A percentile compares a stretch with the other conserved stretches of the same genome.
Evolutionary conservation across 176 grass and related monocot species (phyloP).

Genomic region (barley (Hordeum vulgare)): MorexV3_pseudomolecules_assembly NC_058520.1:477628874-477629373

Average conservation of each 20-base stretch:
- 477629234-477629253: neutral
- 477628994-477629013: conserved; percentile 22
- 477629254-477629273: neutral
- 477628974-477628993: neutral
- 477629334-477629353: neutral
- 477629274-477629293: neutral
- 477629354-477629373: neutral
- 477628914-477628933: conserved; percentile 9
- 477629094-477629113: neutral
- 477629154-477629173: neutral
- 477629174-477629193: neutral
- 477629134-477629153: neutral
- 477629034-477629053: conserved; percentile 20
- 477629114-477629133: conserved; percentile 5
- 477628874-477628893: conserved; percentile 8
- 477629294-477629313: conserved; percentile 10
- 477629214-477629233: neutral
- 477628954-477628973: conserved; percentile 7
- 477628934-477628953: conserved; percentile 4
- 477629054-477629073: conserved; percentile 9
- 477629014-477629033: conserved; percentile 11
- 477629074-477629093: neutral
- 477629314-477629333: neutral
- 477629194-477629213: neutral
- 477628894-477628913: conserved; percentile 8